Evolutionary conservation across 2,329 filamentous ascomycete species (phyloP), one percentile per base, ranked within the genome.

Genomic region (Diaporthe citriasiana): DNA sequence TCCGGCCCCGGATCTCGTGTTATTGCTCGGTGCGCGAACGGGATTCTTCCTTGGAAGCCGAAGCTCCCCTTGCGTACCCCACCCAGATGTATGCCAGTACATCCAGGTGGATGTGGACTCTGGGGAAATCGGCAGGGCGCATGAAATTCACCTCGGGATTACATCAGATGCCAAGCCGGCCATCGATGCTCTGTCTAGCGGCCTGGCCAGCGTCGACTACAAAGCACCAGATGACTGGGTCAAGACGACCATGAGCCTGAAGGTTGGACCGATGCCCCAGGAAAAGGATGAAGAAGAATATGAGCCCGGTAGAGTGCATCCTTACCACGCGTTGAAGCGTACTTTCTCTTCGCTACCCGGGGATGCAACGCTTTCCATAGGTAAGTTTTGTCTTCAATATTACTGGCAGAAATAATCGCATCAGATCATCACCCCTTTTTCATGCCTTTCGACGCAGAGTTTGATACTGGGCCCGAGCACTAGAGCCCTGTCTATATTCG

Each of bases 281-380:
- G 70, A 71, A 40, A 8, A 50, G 13, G 55, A 63, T 19, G 55
- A 56, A 15, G 56, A 71, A 7, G 55, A 71, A 51, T 53, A 33
- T 47, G 40, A 63, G 45, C 33, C 70, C 19, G 70, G 56, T 15
- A 71, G 38, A 40, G 59, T 71, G 47, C 70, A 71, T 47, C 70
- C 70, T 6, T 71, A 71, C 27, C 70, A 71, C 4, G 70, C 70
- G 12, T 35, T 71, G n/a, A 71, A 71, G 27, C 9, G 33, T 35
- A 56, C 59, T 4, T 71, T 71, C 17, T 38, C 57, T 22, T 17
- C 70, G 12, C n/a, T 87, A 1, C 81, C 84, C 0, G 73, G 74
- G 1, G 79, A 77, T 27, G 77, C 77, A 5, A 84, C 87, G 71
- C n/a, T 71, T 0, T 63, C 70, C 25, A 53, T 71, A 30, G 70